Evolutionary conservation across 495 filamentous ascomycete genomes (phyloP).

Genomic region (Tuber borchii): DNA sequence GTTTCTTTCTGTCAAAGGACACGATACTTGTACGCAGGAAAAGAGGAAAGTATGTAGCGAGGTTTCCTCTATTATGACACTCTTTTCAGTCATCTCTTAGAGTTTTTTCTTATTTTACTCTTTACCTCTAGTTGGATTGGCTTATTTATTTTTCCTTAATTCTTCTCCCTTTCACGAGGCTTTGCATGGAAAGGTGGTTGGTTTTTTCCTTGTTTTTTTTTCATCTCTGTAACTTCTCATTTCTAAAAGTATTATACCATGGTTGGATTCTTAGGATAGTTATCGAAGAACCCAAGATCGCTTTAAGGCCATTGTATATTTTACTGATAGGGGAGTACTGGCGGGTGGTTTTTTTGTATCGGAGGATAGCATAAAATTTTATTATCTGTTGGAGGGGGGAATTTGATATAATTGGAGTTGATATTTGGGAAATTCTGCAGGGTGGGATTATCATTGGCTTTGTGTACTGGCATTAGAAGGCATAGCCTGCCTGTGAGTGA

Average conservation of each 20-base stretch:
- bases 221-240: background rate
- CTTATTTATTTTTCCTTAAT: background rate
- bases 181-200: conserved; percentile 2
- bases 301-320: background rate
- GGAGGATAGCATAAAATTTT: background rate
- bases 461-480: background rate
- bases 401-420: background rate
- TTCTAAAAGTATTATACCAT: background rate
- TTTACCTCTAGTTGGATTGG: background rate
- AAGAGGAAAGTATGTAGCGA: background rate
- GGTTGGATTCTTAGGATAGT: background rate
- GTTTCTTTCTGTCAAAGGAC: background rate
- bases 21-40: background rate
- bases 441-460: background rate
- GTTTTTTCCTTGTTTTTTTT: background rate
- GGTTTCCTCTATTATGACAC: background rate
- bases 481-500: background rate
- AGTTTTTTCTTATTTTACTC: background rate
- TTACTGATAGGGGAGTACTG: background rate
- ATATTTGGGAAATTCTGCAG: background rate
- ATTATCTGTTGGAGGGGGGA: background rate
- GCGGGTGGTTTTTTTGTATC: background rate
- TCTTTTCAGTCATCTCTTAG: background rate
- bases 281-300: background rate
- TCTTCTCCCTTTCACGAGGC: background rate